Base-by-base conservation (phyloP, 306 rosid genomes). In the Hippophae tibetana region DNA sequence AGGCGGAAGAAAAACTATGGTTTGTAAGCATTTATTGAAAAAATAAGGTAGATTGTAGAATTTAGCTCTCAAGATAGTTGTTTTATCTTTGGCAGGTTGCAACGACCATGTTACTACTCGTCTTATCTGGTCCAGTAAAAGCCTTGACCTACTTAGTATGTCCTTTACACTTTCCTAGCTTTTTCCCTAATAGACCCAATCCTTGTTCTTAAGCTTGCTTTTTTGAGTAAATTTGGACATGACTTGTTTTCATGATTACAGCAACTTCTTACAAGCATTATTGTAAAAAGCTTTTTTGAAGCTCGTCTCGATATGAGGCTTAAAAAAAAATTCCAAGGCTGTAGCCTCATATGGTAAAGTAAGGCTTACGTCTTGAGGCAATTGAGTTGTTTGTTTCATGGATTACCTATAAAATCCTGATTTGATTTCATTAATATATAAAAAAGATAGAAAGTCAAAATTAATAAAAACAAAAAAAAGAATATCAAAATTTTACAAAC, bases 1-100 rank as follows among this genome's bases (percentile, higher is more conserved):
- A 42, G 89, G 90, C 5, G 99, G 99, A 80, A 92, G 99, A 71
- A 88, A 88, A 76, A 88, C 99, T 56, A 77, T 92, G 99, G 99
- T 92, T 67, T 59, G 79, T 75, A 18, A 61, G 27, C 67, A 14
- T 58, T 51, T 18, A 27, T 1, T 41, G 1, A 3, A 27, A 41
- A 10, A 23, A 12, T 56, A 40, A 7, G 1, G 41, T 49, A 12
- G 14, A 5, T 25, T 52, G 10, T 25, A 13, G 26, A 13, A 47
- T 52, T 62, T 69, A 58, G 18, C 56, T 12, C 57, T 66, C 26
- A 60, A 9, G 23, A 61, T 68, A 60, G 12, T 43, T 13, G 45
- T 49, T 71, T 67, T 40, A 13, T 78, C 61, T 65, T 31, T 62
- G 63, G 58, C 77, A 88, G 99, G 99, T 88, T 56, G 93, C 95